Percentiles rank a stretch among this genome's conserved stretches.
Conservation (phyloP, 2,329 filamentous ascomycete genomes). For the Hansfordia pulvinata region DNA sequence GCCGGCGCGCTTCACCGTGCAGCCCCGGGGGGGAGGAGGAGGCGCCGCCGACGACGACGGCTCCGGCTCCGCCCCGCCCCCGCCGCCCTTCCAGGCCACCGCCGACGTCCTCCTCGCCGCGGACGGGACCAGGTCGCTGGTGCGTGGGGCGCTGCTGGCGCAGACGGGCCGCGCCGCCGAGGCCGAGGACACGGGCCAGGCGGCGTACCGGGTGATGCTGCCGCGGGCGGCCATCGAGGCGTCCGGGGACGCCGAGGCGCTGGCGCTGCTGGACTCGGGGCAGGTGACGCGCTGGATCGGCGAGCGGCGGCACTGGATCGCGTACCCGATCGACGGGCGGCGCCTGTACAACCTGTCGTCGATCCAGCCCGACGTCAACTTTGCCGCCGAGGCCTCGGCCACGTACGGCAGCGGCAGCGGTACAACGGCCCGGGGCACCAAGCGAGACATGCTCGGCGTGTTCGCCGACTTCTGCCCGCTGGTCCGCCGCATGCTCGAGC, state of each 20-base stretch:
- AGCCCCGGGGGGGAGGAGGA: too few species aligned
- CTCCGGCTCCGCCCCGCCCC: too few species aligned
- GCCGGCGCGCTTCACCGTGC: slow-evolving; percentile 43
- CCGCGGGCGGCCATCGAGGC: slow-evolving; percentile 50
- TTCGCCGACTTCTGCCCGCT: slow-evolving; percentile 47
- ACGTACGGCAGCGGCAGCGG: too few species aligned
- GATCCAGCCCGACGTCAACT: slow-evolving; percentile 47
- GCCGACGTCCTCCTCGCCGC: slow-evolving; percentile 37
- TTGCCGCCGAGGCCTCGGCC: slow-evolving; percentile 39
- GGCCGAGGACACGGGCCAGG: slow-evolving; percentile 58
- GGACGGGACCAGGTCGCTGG: slow-evolving; percentile 41
- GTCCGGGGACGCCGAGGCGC: slow-evolving; percentile 55
- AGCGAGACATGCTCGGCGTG: slow-evolving; percentile 45
- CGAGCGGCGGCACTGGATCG: slow-evolving; percentile 61
- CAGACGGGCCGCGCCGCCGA: slow-evolving; percentile 34
- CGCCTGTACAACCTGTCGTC: slow-evolving; percentile 52
- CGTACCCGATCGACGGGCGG: slow-evolving; percentile 59
- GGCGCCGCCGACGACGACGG: too few species aligned
- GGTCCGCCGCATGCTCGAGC: slow-evolving; percentile 42
- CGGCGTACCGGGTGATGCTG: slow-evolving; percentile 69
- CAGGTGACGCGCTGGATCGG: slow-evolving; percentile 65
- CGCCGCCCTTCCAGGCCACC: too few species aligned
- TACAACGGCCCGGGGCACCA: slow-evolving; percentile 49
- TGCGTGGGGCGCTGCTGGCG: slow-evolving; percentile 38
- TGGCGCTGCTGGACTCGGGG: slow-evolving; percentile 53